phyloP scores from a whole-genome alignment of 2,329 filamentous ascomycete species.

The Fusarium siculi region DNA sequence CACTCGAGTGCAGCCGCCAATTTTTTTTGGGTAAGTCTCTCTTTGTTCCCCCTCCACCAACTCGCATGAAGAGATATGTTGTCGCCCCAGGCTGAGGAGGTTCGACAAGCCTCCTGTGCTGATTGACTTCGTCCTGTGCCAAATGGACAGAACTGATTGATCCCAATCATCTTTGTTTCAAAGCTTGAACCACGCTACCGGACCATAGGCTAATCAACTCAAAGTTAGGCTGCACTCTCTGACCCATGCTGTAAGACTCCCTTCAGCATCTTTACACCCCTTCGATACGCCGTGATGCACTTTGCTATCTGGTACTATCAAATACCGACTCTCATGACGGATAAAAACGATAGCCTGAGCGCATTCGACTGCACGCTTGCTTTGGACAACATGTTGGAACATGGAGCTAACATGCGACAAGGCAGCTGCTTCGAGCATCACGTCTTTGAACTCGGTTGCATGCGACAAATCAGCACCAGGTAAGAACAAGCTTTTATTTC shows the following conservation, averaged over 20 bases:
- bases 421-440: not conserved
- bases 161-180: slow-evolving; percentile 19
- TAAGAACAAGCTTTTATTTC: slow-evolving; percentile 43
- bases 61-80: slow-evolving; percentile 58
- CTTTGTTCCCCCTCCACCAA: not conserved
- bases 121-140: slow-evolving; percentile 65
- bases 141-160: slow-evolving; percentile 65
- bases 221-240: slow-evolving; percentile 23
- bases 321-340: slow-evolving; percentile 58
- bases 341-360: slow-evolving; percentile 49
- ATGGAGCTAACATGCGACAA: slow-evolving; percentile 14
- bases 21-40: slow-evolving; percentile 32
- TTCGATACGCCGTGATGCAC: slow-evolving; percentile 50
- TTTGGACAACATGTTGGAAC: slow-evolving; percentile 6
- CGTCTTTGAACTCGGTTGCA: not conserved
- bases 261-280: not conserved
- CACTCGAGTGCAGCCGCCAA: not conserved
- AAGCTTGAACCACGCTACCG: not conserved
- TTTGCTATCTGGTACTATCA: slow-evolving; percentile 57
- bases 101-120: slow-evolving; percentile 59
- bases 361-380: slow-evolving; percentile 16
- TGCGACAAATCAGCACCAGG: slow-evolving; percentile 19
- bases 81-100: slow-evolving; percentile 63
- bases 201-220: slow-evolving; percentile 35
- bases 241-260: slow-evolving; percentile 21